Conservation (phyloP, 148 eudicot genomes). For the Cornus controversa region DNA sequence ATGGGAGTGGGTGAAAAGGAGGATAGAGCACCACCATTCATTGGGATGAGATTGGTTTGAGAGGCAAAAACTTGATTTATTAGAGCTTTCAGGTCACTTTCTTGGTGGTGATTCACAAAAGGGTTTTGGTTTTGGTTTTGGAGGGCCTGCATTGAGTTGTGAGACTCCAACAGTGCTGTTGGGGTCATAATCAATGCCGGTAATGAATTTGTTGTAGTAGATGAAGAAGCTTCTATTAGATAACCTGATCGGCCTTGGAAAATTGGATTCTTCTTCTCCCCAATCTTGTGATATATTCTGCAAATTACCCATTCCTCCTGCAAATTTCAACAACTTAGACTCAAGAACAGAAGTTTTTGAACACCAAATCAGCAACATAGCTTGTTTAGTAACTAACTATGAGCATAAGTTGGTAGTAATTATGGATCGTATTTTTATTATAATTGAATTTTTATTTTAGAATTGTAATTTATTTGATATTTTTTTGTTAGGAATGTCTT, state of each 20-base stretch:
- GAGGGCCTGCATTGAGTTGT: conserved; percentile 5
- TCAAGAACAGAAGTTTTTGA: not conserved
- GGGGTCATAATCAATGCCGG: conserved; percentile 25
- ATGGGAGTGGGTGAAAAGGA: conserved; percentile 10
- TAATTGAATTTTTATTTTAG: too few relatives aligned
- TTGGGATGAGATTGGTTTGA: conserved; percentile 1
- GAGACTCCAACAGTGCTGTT: conserved; percentile 7
- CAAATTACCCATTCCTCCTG: conserved; percentile 94
- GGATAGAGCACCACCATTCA: not conserved
- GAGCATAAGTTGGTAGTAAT: too few relatives aligned
- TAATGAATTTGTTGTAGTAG: conserved; percentile 21
- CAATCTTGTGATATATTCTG: conserved; percentile 59
- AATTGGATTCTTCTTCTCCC: conserved; percentile 34
- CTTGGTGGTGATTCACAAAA: conserved; percentile 12
- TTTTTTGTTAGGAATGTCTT: too few relatives aligned
- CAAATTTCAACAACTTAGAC: not conserved
- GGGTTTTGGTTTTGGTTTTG: too few relatives aligned
- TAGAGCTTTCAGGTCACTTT: conserved; percentile 14
- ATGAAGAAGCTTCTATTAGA: conserved; percentile 15
- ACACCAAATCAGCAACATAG: too few relatives aligned
- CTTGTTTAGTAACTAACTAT: too few relatives aligned
- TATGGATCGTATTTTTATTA: too few relatives aligned
- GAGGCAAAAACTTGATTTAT: conserved; percentile 2
- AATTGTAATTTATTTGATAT: too few relatives aligned
- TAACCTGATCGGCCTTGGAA: conserved; percentile 20